Evolutionary conservation across 1,284 basidiomycete species (phyloP), one percentile per base, ranked within the genome.

Genomic region (Cutaneotrichosporon arboriforme): DNA sequence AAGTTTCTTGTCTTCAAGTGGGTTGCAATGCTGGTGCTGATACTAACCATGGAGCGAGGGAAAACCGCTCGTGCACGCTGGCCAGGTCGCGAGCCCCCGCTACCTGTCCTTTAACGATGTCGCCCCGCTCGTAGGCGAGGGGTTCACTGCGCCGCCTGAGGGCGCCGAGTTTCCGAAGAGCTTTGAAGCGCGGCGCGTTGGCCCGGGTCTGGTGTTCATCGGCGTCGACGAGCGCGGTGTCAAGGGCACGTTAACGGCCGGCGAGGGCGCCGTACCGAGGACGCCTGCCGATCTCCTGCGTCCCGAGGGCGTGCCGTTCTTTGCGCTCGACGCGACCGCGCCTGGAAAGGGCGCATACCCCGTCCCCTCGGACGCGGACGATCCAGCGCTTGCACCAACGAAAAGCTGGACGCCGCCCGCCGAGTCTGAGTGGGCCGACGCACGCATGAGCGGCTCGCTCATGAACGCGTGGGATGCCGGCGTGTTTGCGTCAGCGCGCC

Each of bases 261-360:
- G 73, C 31, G 43, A 45, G 43, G 26, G 26, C 26, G 26, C 26
- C 5, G 26, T 31, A 31, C 26, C 26, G 7, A 31, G 7, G 5
- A 31, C 26, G 26, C 26, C 26, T 7, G 26, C 26, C 7, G 76
- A 81, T 37, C 78, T 84, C 1, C 78, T 80, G 42, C 82, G 83
- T 53, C 78, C 91, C 9, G 70, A 82, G 38, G 89, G 88, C 18
- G 82, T 80, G 3, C 83, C 88, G 0, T 90, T 85, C 69, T 93
- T 92, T 70, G 80, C 88, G 0, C 61, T 93, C 54, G 89, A 92
- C 68, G 78, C 88, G 1, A 80, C 82, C 43, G 34, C 33, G 8
- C 9, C 22, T 4, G 47, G 46, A 60, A 85, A 13, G 75, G 81
- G 15, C 69, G 73, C 15, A 64, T 81, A 7, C 74, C 58, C 22